Percentiles rank a stretch among this genome's conserved stretches.
Evolutionary conservation across 805 yeast species (phyloP).

Genomic region (Grigorovia transvaalensis): DNA sequence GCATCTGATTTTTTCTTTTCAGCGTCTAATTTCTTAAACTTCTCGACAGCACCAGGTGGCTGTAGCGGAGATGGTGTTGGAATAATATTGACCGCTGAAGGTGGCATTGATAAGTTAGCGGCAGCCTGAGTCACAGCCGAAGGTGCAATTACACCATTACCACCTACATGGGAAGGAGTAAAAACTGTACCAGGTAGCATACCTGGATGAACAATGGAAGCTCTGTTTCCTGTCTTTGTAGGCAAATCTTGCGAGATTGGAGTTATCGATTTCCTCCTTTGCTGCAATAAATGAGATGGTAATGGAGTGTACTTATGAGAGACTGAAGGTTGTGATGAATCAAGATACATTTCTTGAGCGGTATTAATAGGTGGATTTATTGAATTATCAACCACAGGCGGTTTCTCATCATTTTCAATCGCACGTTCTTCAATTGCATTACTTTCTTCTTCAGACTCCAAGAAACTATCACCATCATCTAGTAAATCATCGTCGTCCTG

Average conservation of each 20-base stretch:
- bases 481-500: slow-evolving; percentile 37
- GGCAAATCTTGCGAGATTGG: neutral
- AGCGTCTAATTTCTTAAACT: slow-evolving; percentile 28
- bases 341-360: neutral
- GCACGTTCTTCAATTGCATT: neutral
- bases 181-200: neutral
- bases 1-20: slow-evolving; percentile 61
- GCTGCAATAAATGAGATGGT: neutral
- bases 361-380: neutral
- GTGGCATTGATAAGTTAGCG: too few relatives aligned
- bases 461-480: slow-evolving; percentile 32
- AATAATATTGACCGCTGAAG: neutral
- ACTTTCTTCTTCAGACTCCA: slow-evolving; percentile 25
- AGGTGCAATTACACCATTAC: neutral
- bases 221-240: neutral
- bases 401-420: too few relatives aligned
- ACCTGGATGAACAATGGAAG: neutral
- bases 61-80: neutral
- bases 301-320: neutral
- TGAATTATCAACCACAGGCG: neutral
- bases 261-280: neutral
- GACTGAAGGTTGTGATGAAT: neutral
- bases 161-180: neutral
- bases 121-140: too few relatives aligned
- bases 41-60: neutral